Conservation (phyloP, 2,329 filamentous ascomycete species). For the Fusarium sp. region DNA sequence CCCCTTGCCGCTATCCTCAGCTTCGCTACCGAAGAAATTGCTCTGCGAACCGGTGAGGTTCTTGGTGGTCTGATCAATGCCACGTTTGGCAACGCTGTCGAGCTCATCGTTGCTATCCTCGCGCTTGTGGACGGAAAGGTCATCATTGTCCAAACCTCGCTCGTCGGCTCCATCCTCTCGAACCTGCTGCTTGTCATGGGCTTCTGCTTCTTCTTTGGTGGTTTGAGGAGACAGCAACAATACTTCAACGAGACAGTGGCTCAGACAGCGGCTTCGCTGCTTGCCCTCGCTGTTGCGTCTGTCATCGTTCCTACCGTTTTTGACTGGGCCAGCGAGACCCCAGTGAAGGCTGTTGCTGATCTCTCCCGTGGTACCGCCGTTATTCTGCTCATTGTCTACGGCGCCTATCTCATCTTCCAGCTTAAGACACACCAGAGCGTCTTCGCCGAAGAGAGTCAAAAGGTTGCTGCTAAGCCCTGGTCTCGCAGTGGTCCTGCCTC, state of each 20-base stretch:
- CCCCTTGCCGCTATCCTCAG: conserved; percentile 88
- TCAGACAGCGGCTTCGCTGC: conserved; percentile 84
- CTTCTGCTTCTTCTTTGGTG: conserved; percentile 92
- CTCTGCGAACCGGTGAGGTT: conserved; percentile 83
- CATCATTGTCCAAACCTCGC: conserved; percentile 88
- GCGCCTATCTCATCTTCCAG: conserved; percentile 88
- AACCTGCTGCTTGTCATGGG: conserved; percentile 90
- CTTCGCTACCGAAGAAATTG: conserved; percentile 91
- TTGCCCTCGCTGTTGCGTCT: conserved; percentile 81
- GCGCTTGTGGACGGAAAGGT: conserved; percentile 80
- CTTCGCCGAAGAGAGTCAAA: conserved; percentile 83
- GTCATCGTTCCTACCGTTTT: conserved; percentile 94
- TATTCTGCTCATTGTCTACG: conserved; percentile 86
- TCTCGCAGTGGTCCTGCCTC: conserved; percentile 43
- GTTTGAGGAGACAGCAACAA: conserved; percentile 81
- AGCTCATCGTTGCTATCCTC: conserved; percentile 89
- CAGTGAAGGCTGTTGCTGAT: conserved; percentile 62
- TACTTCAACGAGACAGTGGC: conserved; percentile 93
- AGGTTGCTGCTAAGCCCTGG: conserved; percentile 72
- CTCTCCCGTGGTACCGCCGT: conserved; percentile 80
- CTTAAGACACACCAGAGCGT: conserved; percentile 84
- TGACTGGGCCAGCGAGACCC: conserved; percentile 60
- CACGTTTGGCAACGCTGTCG: conserved; percentile 91
- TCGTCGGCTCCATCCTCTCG: conserved; percentile 91
- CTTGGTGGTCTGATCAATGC: conserved; percentile 91